These are phyloP conservation scores for Coniochaeta prunicola DNA, from an alignment of 2,329 filamentous ascomycete species.

Conservation along the genomic window DNA sequence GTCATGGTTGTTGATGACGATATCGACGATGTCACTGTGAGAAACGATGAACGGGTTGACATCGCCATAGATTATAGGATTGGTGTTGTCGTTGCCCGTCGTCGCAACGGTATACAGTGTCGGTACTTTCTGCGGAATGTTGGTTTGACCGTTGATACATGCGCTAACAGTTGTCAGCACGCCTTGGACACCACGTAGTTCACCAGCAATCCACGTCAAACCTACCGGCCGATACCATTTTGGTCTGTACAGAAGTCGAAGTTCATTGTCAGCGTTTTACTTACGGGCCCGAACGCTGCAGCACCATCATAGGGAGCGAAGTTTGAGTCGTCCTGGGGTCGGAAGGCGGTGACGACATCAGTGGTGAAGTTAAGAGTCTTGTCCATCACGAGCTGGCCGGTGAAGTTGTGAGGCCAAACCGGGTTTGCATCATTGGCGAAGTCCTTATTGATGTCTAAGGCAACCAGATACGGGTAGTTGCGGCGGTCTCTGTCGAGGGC, in stretches of 20 bases:
- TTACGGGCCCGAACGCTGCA: constrained; percentile 41
- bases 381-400: constrained; percentile 35
- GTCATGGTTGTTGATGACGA: constrained; percentile 44
- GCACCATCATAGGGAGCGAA: constrained; percentile 50
- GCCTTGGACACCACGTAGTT: not conserved
- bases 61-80: constrained; percentile 33
- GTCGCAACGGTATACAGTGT: constrained; percentile 65
- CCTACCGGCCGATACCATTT: constrained; percentile 53
- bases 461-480: constrained; percentile 36
- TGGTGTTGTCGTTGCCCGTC: constrained; percentile 34
- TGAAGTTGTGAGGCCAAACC: constrained; percentile 30
- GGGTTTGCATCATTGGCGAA: constrained; percentile 21
- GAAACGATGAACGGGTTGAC: constrained; percentile 32
- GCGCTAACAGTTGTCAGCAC: constrained; percentile 20
- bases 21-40: constrained; percentile 32
- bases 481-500: constrained; percentile 21
- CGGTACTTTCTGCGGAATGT: constrained; percentile 61
- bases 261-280: constrained; percentile 47
- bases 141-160: constrained; percentile 59
- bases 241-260: constrained; percentile 52
- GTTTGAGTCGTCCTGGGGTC: constrained; percentile 55
- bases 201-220: not conserved
- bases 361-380: constrained; percentile 16
- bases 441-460: constrained; percentile 36
- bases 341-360: constrained; percentile 25